Evolutionary conservation across 108 stramenopile species (phyloP).

Genomic region (Cylindrotheca fusiformis): DNA sequence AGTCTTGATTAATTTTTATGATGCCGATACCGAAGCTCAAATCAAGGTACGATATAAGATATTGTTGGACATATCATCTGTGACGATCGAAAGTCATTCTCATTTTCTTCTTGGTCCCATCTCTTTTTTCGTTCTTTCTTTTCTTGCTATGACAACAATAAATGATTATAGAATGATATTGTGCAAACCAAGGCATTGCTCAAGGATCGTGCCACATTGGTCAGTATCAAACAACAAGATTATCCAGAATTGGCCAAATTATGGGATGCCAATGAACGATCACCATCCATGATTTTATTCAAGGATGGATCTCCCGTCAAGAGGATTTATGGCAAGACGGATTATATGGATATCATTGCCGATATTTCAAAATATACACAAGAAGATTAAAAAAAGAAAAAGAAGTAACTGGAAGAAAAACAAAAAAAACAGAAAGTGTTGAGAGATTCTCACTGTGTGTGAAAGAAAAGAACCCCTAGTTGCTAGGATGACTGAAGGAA

Average conservation of each 20-base stretch:
- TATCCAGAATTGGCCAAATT: conserved; percentile 57
- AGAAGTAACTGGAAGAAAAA: background rate
- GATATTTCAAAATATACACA: background rate
- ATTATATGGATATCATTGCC: conserved; percentile 49
- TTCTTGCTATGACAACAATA: no score
- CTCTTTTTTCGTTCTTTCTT: no score
- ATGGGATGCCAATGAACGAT: conserved; percentile 41
- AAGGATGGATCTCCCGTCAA: conserved; percentile 46
- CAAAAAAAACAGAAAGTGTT: no score
- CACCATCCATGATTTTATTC: conserved; percentile 55
- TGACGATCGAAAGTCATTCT: no score
- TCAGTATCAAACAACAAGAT: conserved; percentile 59
- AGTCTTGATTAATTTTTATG: conserved; percentile 59
- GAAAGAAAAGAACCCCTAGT: no score
- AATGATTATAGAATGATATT: conserved; percentile 39
- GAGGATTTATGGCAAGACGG: conserved; percentile 39
- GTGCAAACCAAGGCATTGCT: conserved; percentile 40
- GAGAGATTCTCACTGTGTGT: no score
- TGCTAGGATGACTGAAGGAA: no score
- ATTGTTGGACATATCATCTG: no score
- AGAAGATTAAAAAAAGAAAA: background rate
- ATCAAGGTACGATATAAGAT: conserved; percentile 45
- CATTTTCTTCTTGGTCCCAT: no score
- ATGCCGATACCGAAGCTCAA: conserved; percentile 38
- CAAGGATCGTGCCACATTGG: conserved; percentile 40